phyloP scores from a whole-genome alignment of 2,329 filamentous ascomycete genomes.

The Triangularia verruculosa region DNA sequence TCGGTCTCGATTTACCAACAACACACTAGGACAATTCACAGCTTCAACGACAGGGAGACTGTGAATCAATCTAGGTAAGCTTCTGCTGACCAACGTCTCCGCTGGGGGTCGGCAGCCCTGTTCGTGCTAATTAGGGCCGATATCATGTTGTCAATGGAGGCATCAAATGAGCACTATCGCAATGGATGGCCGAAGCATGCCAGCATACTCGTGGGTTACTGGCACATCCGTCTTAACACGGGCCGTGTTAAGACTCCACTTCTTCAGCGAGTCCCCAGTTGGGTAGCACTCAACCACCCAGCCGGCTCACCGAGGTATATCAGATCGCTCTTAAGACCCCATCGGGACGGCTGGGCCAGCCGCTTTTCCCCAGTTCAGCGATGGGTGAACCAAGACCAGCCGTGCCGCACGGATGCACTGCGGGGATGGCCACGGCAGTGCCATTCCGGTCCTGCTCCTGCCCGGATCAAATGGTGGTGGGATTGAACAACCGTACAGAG shows the following conservation, averaged over 20 bases:
- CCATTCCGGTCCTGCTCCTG: background rate
- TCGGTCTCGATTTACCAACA: background rate
- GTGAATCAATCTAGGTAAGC: background rate
- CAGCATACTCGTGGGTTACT: background rate
- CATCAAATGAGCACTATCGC: background rate
- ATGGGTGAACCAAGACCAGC: background rate
- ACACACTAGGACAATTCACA: background rate
- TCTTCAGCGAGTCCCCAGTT: conserved; percentile 6
- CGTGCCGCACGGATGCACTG: background rate
- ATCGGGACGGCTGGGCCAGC: background rate
- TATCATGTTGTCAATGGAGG: background rate
- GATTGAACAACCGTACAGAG: background rate
- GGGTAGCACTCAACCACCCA: conserved; percentile 12
- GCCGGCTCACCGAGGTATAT: conserved; percentile 23
- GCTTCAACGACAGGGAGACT: background rate
- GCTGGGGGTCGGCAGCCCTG: background rate
- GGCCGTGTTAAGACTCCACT: conserved; percentile 9
- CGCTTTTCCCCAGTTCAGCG: background rate
- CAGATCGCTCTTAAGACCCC: conserved; percentile 11
- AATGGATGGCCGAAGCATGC: background rate
- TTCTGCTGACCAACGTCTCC: background rate
- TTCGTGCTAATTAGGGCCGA: background rate
- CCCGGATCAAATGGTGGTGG: background rate
- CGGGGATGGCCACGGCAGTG: background rate
- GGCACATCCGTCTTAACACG: conserved; percentile 9